Evolutionary conservation across 805 yeast species (phyloP).

Genomic region (Saccharomycopsis synnaedendra): DNA sequence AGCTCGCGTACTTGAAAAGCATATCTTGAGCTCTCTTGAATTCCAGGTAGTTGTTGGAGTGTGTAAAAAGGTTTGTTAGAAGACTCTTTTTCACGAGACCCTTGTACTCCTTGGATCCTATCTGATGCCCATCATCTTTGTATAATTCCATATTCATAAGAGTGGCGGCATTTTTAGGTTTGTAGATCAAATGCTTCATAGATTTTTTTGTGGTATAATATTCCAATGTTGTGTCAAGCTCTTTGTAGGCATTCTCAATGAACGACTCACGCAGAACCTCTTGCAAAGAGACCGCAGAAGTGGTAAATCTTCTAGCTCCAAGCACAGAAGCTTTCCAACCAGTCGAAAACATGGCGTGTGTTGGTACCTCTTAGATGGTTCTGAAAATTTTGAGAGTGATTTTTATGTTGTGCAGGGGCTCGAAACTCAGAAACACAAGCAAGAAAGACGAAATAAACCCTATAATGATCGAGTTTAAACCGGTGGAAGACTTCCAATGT

Average conservation of each 20-base stretch:
- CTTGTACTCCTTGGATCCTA: conserved; percentile 23
- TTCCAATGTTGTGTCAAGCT: conserved; percentile 23
- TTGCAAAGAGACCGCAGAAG: background rate
- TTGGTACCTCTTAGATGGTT: background rate
- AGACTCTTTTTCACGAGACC: conserved; percentile 20
- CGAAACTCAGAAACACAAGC: background rate
- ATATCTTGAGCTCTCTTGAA: conserved; percentile 2
- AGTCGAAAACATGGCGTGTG: background rate
- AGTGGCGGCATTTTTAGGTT: conserved; percentile 27
- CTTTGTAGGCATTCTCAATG: conserved; percentile 2
- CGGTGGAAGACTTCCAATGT: background rate
- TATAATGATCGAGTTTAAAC: background rate
- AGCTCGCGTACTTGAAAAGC: conserved; percentile 4
- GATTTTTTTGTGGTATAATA: conserved; percentile 25
- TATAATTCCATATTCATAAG: conserved; percentile 29
- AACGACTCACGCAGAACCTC: background rate
- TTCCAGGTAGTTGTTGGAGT: background rate
- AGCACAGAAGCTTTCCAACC: background rate
- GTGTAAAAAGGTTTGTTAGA: conserved; percentile 7
- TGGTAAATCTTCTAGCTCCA: background rate
- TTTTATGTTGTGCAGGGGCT: background rate
- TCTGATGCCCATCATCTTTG: conserved; percentile 24
- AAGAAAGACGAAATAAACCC: background rate
- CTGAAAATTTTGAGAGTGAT: background rate
- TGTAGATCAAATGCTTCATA: conserved; percentile 28